Evolutionary conservation across 371 early-diverging fungal species (phyloP), one percentile per base, ranked within the genome.

Genomic region (Circinella minor): DNA sequence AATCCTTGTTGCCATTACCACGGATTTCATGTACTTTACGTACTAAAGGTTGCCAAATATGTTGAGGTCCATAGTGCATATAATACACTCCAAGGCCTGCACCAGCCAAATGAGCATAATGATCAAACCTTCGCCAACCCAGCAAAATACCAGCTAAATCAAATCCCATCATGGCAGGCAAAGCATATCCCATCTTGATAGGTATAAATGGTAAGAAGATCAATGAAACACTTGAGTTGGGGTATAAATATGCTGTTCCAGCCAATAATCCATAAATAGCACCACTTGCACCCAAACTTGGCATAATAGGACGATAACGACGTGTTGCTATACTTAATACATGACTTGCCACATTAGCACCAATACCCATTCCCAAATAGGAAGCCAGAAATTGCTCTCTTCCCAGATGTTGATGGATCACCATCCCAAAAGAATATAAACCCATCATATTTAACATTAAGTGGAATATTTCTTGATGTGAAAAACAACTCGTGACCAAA

Each of bases 241-340:
- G 95, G 60, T 84, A 80, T 64, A 86, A 20, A 37, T 81, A 74
- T 27, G 92, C 89, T 4, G 86, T 84, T 0, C 84, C 77, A 17
- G 88, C 86, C 20, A 94, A 59, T 27, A 90, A 81, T 14, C 89
- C 87, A 67, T 91, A 94, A 39, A 95, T 80, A 4, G 92, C 94
- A 10, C 95, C 94, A 65, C 90, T 90, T 47, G 95, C 95, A 36
- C 95, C 95, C 9, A 94, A 78, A 14, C 87, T 84, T 3, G 92
- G 93, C 55, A 88, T 61, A 37, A 93, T 77, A 0, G 83, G 73
- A 34, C 81, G 71, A 10, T 79, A 75, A 15, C 82, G 73, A 20
- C 85, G 76, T 27, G 86, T 72, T 1, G 77, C 77, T 36, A 90
- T 63, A 11, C 86, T 81, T 10, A 79, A 69, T 1, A 82, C 64